Evolutionary conservation across 176 grass and related monocot species (phyloP).

Genomic region (Ensete glaucum): DNA sequence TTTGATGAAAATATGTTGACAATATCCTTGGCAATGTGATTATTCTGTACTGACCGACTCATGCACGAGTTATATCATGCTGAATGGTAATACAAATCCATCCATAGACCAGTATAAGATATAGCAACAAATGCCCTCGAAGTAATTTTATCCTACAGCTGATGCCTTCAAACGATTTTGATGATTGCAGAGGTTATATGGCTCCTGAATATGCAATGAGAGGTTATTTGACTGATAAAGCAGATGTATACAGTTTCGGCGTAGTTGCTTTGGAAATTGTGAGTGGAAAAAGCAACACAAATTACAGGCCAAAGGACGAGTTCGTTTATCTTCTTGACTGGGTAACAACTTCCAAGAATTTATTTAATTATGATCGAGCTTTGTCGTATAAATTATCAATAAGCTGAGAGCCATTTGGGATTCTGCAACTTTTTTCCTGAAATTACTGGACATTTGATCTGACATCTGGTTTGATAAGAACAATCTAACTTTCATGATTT

Average conservation of each 20-base stretch:
- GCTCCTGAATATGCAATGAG: constrained; percentile 97
- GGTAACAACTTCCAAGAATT: constrained; percentile 42
- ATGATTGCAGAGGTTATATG: constrained; percentile 81
- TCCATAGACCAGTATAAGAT: not conserved
- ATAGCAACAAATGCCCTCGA: not conserved
- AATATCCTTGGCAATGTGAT: too few relatives aligned
- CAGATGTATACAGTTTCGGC: constrained; percentile 92
- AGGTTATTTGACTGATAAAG: constrained; percentile 90
- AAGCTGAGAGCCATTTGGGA: too few relatives aligned
- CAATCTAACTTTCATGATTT: not conserved
- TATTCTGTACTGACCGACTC: too few relatives aligned
- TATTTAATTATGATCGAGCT: too few relatives aligned
- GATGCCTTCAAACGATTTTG: not conserved
- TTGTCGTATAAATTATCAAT: too few relatives aligned
- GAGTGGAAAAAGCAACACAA: constrained; percentile 93
- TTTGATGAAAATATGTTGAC: too few relatives aligned
- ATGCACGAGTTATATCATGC: too few relatives aligned
- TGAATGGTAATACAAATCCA: not conserved
- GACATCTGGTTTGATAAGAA: too few relatives aligned
- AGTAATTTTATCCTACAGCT: not conserved
- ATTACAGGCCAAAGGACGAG: constrained; percentile 84
- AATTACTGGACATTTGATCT: too few relatives aligned
- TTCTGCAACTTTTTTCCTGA: too few relatives aligned
- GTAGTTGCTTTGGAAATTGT: constrained; percentile 86
- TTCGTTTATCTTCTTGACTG: constrained; percentile 93